phyloP scores from a whole-genome alignment of 2,329 filamentous ascomycete genomes.

The Fusarium sp. region DNA sequence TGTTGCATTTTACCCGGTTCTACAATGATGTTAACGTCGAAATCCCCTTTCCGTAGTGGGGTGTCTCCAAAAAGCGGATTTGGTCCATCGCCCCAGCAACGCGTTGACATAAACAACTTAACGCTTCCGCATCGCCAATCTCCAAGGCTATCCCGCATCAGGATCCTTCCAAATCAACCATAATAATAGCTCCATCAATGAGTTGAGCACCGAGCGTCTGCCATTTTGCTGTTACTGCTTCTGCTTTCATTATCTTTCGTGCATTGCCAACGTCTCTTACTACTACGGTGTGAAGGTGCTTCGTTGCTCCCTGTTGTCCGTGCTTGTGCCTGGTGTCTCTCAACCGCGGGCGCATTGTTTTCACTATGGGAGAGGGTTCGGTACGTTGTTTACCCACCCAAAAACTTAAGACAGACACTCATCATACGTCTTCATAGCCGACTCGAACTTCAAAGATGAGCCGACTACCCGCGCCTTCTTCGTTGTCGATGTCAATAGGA shows the following conservation, averaged over 20 bases:
- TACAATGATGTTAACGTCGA: neutral
- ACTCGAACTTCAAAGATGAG: constrained; percentile 49
- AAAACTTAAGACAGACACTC: neutral
- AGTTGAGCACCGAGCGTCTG: constrained; percentile 13
- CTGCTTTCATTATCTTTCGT: neutral
- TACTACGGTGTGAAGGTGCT: constrained; percentile 44
- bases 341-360: constrained; percentile 37
- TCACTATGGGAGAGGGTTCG: constrained; percentile 51
- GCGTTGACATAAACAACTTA: constrained; percentile 39
- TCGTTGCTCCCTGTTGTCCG: constrained; percentile 52
- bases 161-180: constrained; percentile 36
- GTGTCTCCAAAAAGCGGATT: constrained; percentile 4
- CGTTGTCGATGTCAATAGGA: constrained; percentile 39
- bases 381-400: constrained; percentile 35
- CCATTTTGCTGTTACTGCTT: constrained; percentile 16
- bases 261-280: constrained; percentile 44
- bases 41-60: constrained; percentile 11
- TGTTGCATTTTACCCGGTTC: neutral
- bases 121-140: constrained; percentile 43
- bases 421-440: constrained; percentile 31
- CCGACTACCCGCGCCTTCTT: constrained; percentile 48
- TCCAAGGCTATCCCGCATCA: constrained; percentile 40
- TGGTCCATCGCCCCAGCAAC: constrained; percentile 35
- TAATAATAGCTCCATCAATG: constrained; percentile 43
- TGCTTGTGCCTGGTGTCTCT: constrained; percentile 39